Evolutionary conservation across 2,329 filamentous ascomycete genomes (phyloP).

Genomic region (Colletotrichum costaricense): DNA sequence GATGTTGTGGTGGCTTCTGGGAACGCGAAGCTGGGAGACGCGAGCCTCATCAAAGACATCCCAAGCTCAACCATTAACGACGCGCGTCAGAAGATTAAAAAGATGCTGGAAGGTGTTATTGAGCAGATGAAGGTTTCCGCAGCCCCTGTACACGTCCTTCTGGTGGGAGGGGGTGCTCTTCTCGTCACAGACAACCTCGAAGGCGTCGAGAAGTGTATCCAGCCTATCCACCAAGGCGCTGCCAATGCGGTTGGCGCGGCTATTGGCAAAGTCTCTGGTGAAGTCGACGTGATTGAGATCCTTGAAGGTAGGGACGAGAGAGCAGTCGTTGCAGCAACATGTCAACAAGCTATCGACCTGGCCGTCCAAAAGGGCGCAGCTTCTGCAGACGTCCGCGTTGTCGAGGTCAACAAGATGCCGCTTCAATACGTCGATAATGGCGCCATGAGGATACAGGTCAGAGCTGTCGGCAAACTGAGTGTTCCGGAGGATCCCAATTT

Average conservation of each 20-base stretch:
- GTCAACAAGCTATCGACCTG: conserved; percentile 41
- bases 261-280: conserved; percentile 65
- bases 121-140: conserved; percentile 68
- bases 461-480: conserved; percentile 47
- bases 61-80: conserved; percentile 37
- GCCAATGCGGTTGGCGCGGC: conserved; percentile 72
- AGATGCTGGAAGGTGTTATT: conserved; percentile 61
- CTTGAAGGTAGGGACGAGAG: conserved; percentile 51
- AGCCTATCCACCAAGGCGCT: conserved; percentile 63
- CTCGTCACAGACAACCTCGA: conserved; percentile 59
- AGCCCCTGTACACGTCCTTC: conserved; percentile 60
- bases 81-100: conserved; percentile 51
- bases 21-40: conserved; percentile 45
- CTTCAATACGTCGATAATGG: conserved; percentile 50
- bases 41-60: conserved; percentile 42
- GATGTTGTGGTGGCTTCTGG: conserved; percentile 59
- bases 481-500: conserved; percentile 41
- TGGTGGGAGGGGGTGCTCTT: conserved; percentile 69
- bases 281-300: conserved; percentile 63
- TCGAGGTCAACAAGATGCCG: conserved; percentile 57
- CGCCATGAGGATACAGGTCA: conserved; percentile 48
- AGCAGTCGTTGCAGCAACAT: conserved; percentile 51
- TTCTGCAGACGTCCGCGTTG: conserved; percentile 52
- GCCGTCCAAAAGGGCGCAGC: conserved; percentile 18
- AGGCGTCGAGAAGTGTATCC: conserved; percentile 61